Evolutionary conservation across 2,329 filamentous ascomycete genomes (phyloP), one percentile per base, ranked within the genome.

Genomic region (Aspergillus amoenus): DNA sequence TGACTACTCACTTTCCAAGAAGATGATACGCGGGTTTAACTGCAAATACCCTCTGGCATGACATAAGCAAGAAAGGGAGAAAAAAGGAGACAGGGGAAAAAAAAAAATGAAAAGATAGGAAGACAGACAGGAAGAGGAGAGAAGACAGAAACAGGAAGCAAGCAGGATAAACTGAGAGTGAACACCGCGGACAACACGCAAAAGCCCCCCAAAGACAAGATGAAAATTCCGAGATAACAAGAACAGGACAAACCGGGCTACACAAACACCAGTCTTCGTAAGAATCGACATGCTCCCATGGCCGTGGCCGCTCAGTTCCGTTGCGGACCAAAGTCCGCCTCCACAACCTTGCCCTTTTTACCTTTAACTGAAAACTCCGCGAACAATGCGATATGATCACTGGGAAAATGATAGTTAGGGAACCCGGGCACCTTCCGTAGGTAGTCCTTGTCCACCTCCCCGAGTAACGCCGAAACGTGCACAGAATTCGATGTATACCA

Each of bases 401-500:
- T 91, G 1, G 93, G 93, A 81, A 95, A 96, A 78, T 96, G 92
- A 78, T 91, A 93, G 73, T 94, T 93, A 18, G 93, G 93, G 76
- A 96, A 96, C 0, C 92, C 92, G 3, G 93, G 92, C 24, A 97
- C 91, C 52, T 88, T 85, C 73, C 90, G 88, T 57, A 96, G 85
- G 72, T 96, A 94, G 27, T 90, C 85, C 62, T 87, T 84, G 72
- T 97, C 93, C 2, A 95, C 90, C 43, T 93, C 89, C 30, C 93
- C 93, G 4, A 97, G 86, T 52, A 97, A 76, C 52, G 89, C 89
- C 17, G 91, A 88, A 22, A 95, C 89, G 70, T 94, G 90, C 44
- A 97, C 81, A 21, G 89, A 87, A 74, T 94, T 96, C 57, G 91
- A 93, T 56, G 92, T 93, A 76, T 96, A 99, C 92, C 93, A 97